Conservation (phyloP, 768 basidiomycete genomes). For the Glaciozyma antarctica region DNA sequence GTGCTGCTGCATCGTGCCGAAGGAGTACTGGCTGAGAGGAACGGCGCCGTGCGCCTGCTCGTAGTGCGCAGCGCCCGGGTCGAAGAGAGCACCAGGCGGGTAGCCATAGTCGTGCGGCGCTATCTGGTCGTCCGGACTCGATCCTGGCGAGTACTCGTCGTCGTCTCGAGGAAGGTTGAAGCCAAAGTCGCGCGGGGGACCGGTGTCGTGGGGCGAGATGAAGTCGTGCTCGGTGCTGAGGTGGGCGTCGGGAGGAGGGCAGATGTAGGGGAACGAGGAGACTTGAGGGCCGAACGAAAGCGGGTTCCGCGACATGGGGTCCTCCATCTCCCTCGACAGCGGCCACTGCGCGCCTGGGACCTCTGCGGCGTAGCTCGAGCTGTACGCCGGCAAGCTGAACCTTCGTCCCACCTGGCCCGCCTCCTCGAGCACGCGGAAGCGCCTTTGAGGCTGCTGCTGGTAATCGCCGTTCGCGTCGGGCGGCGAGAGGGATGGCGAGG, state of each 20-base stretch:
- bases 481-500: not conserved
- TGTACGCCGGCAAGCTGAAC: constrained; percentile 7
- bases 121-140: constrained; percentile 4
- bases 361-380: not conserved
- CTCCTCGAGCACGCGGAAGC: not conserved
- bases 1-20: not conserved
- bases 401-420: not conserved
- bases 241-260: not conserved
- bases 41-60: not conserved
- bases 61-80: not conserved
- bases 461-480: not conserved
- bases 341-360: not conserved
- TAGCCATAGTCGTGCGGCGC: not conserved
- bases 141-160: constrained; percentile 5
- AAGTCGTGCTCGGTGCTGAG: not conserved
- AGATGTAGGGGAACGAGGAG: not conserved
- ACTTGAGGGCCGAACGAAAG: not conserved
- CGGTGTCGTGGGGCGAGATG: not conserved
- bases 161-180: not conserved
- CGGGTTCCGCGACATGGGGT: not conserved
- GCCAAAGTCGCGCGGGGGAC: not conserved
- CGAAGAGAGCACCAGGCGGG: not conserved
- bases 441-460: not conserved
- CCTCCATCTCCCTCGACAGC: not conserved
- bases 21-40: not conserved